Base-by-base conservation (phyloP, 208 protist species). In the Trypanosoma melophagium region DNA sequence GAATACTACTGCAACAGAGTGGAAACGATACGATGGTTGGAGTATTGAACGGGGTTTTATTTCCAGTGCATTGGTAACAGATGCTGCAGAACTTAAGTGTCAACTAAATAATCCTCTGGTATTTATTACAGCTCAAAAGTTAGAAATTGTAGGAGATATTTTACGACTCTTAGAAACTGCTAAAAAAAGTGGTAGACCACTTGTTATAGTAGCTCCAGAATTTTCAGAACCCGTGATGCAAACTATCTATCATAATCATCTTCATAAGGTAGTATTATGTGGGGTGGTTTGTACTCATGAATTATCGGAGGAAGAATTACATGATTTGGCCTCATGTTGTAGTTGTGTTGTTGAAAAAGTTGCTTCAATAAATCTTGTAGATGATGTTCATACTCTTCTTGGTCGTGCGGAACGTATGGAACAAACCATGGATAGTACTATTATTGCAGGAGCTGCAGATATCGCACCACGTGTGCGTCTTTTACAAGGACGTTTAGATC, bases 271-370 rank as follows among this genome's bases (percentile, higher is more conserved):
- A 59, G 79, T 95, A 42, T 66, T 59, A 65, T 92, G 89, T 49
- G 87, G 80, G 10, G 80, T 97, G 7, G 92, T 99, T 25, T 97
- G 97, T 65, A 95, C 97, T 1, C 98, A 98, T 60, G 98, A 98
- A 54, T 94, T 99, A 53, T 89, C 95, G 59, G 90, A 98, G 77
- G 98, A 98, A 81, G 99, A 99, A 78, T 79, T 99, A 55, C 91
- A 99, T 71, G 99, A 99, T 85, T 94, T 99, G 35, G 98, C 98
- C 22, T 75, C 96, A n/a, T 83, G 99, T n/a, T 99, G 98, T 54
- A 93, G 97, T 67, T 96, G 89, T 74, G 71, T 68, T 17, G 92
- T 98, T 66, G 80, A 96, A 74, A 96, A 94, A 68, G 81, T 99
- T 16, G 77, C 77, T 17, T 84, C 87, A 2, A 79, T 95, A 53